These are phyloP conservation scores for Obelidium mucronatum DNA, from an alignment of 192 early-diverging fungal species.

Conservation along the genomic window DNA sequence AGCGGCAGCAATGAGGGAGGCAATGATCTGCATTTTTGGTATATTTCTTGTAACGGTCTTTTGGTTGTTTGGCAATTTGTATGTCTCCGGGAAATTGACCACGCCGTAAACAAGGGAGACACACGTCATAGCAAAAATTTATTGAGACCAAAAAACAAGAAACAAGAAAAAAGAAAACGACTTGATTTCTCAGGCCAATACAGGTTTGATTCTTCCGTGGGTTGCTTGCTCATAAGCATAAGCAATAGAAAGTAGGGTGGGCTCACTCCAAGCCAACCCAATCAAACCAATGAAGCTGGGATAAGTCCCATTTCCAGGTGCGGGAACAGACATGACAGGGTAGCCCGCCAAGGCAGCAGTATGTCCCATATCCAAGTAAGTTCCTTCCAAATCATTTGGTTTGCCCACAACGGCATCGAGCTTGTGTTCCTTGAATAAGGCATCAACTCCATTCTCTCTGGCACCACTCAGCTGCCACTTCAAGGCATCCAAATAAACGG, in stretches of 20 bases:
- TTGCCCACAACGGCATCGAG: slow-evolving; percentile 7
- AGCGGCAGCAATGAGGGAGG: neutral
- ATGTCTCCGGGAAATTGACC: no score
- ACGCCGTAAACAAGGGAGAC: no score
- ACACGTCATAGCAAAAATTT: no score
- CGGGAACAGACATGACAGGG: slow-evolving; percentile 18
- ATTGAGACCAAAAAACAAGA: no score
- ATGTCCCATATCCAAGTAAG: neutral
- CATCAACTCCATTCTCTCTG: neutral
- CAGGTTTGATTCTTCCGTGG: neutral
- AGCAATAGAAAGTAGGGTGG: neutral
- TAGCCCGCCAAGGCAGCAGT: slow-evolving; percentile 12
- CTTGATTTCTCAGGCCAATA: neutral
- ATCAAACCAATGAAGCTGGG: slow-evolving; percentile 2
- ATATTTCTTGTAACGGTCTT: neutral
- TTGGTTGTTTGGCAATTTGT: no score
- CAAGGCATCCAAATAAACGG: neutral
- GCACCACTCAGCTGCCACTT: neutral
- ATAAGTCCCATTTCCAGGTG: neutral
- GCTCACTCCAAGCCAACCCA: neutral
- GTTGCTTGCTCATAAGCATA: slow-evolving; percentile 8
- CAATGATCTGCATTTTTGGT: neutral
- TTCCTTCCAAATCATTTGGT: neutral
- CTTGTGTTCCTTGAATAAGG: neutral
- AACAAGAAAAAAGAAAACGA: no score